Base-by-base conservation (phyloP, 305 asterid genomes). In the Coffea humblotiana region DNA sequence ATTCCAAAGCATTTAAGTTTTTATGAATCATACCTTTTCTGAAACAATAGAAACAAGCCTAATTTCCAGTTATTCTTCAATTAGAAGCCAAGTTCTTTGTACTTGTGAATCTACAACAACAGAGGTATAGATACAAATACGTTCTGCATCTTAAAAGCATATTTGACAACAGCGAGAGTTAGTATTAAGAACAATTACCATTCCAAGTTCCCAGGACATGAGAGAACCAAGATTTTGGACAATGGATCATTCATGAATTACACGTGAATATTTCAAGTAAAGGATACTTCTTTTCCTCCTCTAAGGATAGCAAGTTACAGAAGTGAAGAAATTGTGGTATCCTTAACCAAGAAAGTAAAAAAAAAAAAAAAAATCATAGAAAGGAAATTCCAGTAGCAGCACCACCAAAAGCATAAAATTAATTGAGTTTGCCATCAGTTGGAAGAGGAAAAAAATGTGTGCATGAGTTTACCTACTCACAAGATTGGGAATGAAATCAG, bases 401-500 rank as follows among this genome's bases (percentile, higher is more conserved):
- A n/a, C 12, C 68, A 63, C 64, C 15, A 58, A 2, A 23, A n/a
- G 10, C 15, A 25, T 63, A 16, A n/a, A 73, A 51, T 21, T 51
- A 73, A 45, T 40, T 11, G 12, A 68, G 40, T 43, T 67, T 19
- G 72, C n/a, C 37, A 29, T 21, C 1, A 32, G 6, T 14, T 7
- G 47, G 71, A 23, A 67, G 71, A 10, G 12, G 8, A 67, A 13
- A 72, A 47, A 72, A 58, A 27, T 21, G 84, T 35, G 40, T 35
- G 61, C n/a, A 45, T 68, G 78, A 64, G 11, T 32, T 67, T 77
- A 95, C 98, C 99, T 92, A 87, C 86, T 87, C 68, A 95, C 94
- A 68, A 95, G 97, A 92, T 95, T 95, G 27, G 99, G 98, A 81
- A 95, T 88, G 87, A 93, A 95, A 92, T 95, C 97, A 60, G 99